Percentiles rank a stretch among this genome's conserved stretches.
Evolutionary conservation across 75 land plant genomes (phyloP).

Genomic region (Chamaecyparis obtusa): DNA sequence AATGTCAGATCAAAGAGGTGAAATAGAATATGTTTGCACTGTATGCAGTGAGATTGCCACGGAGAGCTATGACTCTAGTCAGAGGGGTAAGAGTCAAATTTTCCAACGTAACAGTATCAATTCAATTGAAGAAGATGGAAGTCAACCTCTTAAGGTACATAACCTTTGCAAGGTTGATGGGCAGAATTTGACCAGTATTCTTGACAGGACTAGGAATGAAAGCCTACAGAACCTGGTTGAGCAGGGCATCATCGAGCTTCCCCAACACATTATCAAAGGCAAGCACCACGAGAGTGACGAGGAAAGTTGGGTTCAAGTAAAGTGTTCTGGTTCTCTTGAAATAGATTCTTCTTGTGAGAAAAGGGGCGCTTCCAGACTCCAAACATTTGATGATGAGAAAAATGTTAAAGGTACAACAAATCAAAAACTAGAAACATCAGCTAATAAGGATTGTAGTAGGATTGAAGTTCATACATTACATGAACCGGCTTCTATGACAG

Average conservation of each 20-base stretch:
- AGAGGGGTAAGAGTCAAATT: background rate
- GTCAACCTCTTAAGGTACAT: background rate
- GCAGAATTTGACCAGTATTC: background rate
- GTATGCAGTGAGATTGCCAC: background rate
- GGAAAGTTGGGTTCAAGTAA: constrained; percentile 10
- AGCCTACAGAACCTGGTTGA: background rate
- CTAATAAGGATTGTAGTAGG: background rate
- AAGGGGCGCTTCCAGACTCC: background rate
- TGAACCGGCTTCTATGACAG: background rate
- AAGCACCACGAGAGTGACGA: background rate
- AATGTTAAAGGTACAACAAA: background rate
- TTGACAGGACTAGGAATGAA: background rate
- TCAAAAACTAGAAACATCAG: background rate
- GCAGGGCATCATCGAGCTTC: background rate
- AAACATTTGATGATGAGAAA: background rate
- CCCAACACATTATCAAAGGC: background rate
- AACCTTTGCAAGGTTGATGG: background rate
- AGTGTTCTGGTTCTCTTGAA: background rate
- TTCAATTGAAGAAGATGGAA: constrained; percentile 3
- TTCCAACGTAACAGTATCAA: background rate
- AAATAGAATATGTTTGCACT: constrained; percentile 5
- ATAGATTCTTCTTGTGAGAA: constrained; percentile 1
- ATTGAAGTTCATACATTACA: background rate
- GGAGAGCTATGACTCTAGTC: background rate
- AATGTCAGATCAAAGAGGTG: background rate